Base-by-base conservation (phyloP, 2,329 filamentous ascomycete genomes). In the Sphaerostilbella broomeana region DNA sequence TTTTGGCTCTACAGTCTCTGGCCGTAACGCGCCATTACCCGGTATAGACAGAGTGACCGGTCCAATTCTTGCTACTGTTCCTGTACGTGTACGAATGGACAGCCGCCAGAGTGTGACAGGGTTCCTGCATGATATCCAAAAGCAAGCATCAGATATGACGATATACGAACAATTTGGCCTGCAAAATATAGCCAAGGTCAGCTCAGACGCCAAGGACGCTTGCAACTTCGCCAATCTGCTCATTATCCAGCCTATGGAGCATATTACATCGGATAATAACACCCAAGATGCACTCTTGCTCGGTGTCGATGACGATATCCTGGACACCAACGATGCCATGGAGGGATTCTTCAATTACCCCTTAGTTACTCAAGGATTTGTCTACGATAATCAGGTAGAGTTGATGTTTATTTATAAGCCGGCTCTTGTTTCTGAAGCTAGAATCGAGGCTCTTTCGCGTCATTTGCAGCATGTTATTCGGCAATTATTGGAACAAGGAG, bases 121-220 rank as follows among this genome's bases (percentile, higher is more conserved):
- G 9, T 43, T 32, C 30, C 22, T 47, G 2, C 18, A 41, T 25
- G 20, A 35, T 9, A 32, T 46, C 5, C 46, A 47, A 27, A 21
- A 16, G 9, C 36, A 43, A 15, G 33, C 43, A 12, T 35, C 33
- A 15, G 41, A 47, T 15, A 48, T 51, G 43, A 38, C 51, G 4
- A 19, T 39, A 0, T 46, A 41, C 24, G 43, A 52, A 31, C 47
- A 52, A n/a, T 41, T 21, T 9, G 52, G 52, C 13, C 38, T 55
- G 28, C 52, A 51, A 33, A 39, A 48, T 19, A 51, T 54, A 17
- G 26, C 33, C 15, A 43, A 43, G 33, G 13, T 50, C 6, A 44
- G 33, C 42, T n/a, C 36, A 10, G 39, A 21, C 11, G 38, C 39
- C 5, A 26, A 36, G 10, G 35, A 32, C 15, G 47, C 47, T 16